Percentiles rank a stretch among this genome's conserved stretches.
Evolutionary conservation across 345 rosid species (phyloP).

Genomic region (Boechera stricta): DNA sequence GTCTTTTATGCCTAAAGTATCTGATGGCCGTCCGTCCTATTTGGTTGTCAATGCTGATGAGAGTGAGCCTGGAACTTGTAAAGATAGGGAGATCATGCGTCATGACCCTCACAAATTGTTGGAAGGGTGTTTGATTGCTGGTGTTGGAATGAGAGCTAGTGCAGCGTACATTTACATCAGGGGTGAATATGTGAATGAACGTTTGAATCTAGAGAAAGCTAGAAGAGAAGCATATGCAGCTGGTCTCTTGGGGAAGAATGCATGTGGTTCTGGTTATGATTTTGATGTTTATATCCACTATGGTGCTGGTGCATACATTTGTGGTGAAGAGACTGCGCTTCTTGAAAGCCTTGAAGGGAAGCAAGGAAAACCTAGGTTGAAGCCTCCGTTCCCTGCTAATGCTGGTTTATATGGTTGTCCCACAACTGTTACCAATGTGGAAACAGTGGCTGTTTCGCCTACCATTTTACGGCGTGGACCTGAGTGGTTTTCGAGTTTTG

Average conservation of each 20-base stretch:
- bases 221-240: constrained; percentile 91
- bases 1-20: constrained; percentile 99
- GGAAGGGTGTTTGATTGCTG: constrained; percentile 98
- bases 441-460: constrained; percentile 97
- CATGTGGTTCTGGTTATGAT: constrained; percentile 97
- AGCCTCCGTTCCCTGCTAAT: constrained; percentile 99
- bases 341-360: constrained; percentile 97
- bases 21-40: constrained; percentile 98
- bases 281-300: constrained; percentile 95
- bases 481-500: constrained; percentile 99
- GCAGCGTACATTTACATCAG: constrained; percentile 97
- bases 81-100: constrained; percentile 97
- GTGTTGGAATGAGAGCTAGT: constrained; percentile 97
- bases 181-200: constrained; percentile 97
- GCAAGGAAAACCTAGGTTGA: constrained; percentile 97
- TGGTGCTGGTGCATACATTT: constrained; percentile 98
- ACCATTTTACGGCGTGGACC: constrained; percentile 96
- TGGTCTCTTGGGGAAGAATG: constrained; percentile 93
- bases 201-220: constrained; percentile 76
- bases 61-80: constrained; percentile 99
- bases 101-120: constrained; percentile 97
- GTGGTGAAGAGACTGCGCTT: constrained; percentile 99
- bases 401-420: constrained; percentile 98
- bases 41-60: constrained; percentile 99
- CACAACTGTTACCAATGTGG: constrained; percentile 94